Conservation (phyloP, 2,329 filamentous ascomycete species). For the Pseudopithomyces chartarum region DNA sequence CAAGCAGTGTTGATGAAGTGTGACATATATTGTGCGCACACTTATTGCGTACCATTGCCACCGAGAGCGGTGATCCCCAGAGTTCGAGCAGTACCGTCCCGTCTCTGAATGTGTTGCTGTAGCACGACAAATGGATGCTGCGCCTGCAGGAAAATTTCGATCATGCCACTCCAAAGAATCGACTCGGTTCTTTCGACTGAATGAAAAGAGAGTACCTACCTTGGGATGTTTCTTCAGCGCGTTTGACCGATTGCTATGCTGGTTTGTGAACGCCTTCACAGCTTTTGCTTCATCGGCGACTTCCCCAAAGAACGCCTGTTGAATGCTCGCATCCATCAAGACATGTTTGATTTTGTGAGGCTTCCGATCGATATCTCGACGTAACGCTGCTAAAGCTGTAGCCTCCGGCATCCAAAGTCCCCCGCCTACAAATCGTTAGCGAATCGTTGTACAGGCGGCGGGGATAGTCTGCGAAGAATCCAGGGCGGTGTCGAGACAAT, state of each 20-base stretch:
- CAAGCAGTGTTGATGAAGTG: background rate
- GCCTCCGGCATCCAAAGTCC: conserved; percentile 82
- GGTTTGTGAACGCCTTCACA: conserved; percentile 68
- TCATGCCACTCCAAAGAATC: background rate
- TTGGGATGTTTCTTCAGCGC: conserved; percentile 87
- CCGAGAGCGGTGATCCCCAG: background rate
- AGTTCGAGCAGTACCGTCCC: background rate
- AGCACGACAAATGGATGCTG: background rate
- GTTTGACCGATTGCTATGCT: conserved; percentile 66
- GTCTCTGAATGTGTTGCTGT: background rate
- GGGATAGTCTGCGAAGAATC: background rate
- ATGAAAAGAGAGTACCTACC: conserved; percentile 56
- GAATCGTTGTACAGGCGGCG: background rate
- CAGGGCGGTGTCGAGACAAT: background rate
- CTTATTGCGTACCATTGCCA: background rate
- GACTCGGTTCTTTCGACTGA: background rate
- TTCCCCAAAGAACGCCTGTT: conserved; percentile 67
- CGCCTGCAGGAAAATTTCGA: background rate
- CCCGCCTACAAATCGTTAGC: conserved; percentile 59
- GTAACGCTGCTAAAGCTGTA: conserved; percentile 67
- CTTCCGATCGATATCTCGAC: conserved; percentile 75
- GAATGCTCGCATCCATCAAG: conserved; percentile 65
- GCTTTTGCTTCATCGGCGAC: conserved; percentile 62
- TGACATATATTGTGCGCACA: background rate
- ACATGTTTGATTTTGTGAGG: conserved; percentile 72